Conservation (phyloP, 495 filamentous ascomycete genomes). For the Jackrogersella minutella region DNA sequence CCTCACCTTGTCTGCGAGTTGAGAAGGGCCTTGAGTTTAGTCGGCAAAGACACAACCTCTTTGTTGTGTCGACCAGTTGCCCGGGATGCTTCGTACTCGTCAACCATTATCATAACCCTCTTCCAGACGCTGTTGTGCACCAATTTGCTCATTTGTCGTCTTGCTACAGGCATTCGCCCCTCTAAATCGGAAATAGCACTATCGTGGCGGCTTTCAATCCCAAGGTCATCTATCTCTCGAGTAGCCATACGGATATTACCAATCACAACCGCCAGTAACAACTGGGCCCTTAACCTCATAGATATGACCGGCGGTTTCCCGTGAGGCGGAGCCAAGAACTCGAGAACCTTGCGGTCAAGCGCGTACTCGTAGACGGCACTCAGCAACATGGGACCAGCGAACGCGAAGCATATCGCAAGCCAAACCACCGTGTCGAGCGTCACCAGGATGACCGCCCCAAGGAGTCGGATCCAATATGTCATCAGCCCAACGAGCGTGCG, state of each 20-base stretch:
- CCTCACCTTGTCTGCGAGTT: constrained; percentile 42
- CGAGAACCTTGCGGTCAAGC: constrained; percentile 46
- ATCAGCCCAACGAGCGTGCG: constrained; percentile 29
- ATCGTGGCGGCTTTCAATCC: constrained; percentile 4
- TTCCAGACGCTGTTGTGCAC: constrained; percentile 45
- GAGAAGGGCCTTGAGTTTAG: constrained; percentile 41
- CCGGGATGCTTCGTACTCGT: constrained; percentile 34
- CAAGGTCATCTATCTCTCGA: constrained; percentile 28
- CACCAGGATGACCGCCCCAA: constrained; percentile 41
- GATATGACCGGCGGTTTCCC: constrained; percentile 28
- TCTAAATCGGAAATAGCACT: constrained; percentile 21
- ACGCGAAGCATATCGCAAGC: constrained; percentile 49
- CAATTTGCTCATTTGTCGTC: constrained; percentile 9
- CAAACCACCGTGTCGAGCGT: constrained; percentile 48
- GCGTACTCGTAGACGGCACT: constrained; percentile 52
- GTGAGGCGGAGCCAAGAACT: constrained; percentile 35
- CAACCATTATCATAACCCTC: constrained; percentile 38
- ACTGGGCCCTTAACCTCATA: constrained; percentile 36
- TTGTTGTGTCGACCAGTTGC: neutral
- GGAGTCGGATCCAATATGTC: constrained; percentile 40
- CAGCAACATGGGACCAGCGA: constrained; percentile 51
- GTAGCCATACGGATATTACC: constrained; percentile 48
- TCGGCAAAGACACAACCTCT: constrained; percentile 33
- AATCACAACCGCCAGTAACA: constrained; percentile 44
- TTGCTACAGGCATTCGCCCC: neutral